Evolutionary conservation across 2,329 filamentous ascomycete genomes (phyloP).

Genomic region (Aspergillus unguis): DNA sequence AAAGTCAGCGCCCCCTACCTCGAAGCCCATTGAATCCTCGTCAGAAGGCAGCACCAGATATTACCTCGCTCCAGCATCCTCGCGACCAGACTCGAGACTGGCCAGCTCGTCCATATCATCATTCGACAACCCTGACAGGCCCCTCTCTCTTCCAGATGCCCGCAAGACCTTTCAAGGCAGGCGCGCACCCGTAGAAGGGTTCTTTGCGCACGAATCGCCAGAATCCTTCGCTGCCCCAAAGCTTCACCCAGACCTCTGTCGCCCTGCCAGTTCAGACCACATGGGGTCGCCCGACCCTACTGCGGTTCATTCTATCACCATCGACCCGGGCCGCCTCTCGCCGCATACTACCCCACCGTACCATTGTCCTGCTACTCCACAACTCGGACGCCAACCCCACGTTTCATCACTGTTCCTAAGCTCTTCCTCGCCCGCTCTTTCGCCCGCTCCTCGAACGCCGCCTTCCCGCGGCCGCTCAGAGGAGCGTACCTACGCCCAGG

Average conservation of each 20-base stretch:
- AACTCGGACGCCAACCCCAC: background rate
- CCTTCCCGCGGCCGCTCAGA: slow-evolving; percentile 18
- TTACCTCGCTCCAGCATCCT: slow-evolving; percentile 3
- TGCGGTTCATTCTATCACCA: background rate
- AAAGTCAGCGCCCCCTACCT: background rate
- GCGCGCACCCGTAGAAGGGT: slow-evolving; percentile 17
- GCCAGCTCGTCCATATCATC: slow-evolving; percentile 9
- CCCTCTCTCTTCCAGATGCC: slow-evolving; percentile 6
- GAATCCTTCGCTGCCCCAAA: slow-evolving; percentile 11
- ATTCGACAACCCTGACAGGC: slow-evolving; percentile 5
- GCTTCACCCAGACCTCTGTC: background rate
- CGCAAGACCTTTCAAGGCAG: slow-evolving; percentile 11
- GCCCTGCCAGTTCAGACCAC: slow-evolving; percentile 1
- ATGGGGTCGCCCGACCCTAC: slow-evolving; percentile 7
- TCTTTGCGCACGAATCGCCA: slow-evolving; percentile 23
- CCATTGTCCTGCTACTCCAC: slow-evolving; percentile 4
- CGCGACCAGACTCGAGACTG: slow-evolving; percentile 6
- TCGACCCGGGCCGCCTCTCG: slow-evolving; percentile 10
- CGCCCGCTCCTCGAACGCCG: slow-evolving; percentile 10
- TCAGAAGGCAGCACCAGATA: background rate
- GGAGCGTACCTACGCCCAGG: slow-evolving; percentile 26
- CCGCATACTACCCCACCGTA: slow-evolving; percentile 10
- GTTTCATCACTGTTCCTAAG: slow-evolving; percentile 4
- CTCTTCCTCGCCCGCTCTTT: slow-evolving; percentile 7
- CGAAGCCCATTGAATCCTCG: background rate